These are phyloP conservation scores for Picocystis sp. DNA, from an alignment of 163 green algal species.

Conservation along the genomic window DNA sequence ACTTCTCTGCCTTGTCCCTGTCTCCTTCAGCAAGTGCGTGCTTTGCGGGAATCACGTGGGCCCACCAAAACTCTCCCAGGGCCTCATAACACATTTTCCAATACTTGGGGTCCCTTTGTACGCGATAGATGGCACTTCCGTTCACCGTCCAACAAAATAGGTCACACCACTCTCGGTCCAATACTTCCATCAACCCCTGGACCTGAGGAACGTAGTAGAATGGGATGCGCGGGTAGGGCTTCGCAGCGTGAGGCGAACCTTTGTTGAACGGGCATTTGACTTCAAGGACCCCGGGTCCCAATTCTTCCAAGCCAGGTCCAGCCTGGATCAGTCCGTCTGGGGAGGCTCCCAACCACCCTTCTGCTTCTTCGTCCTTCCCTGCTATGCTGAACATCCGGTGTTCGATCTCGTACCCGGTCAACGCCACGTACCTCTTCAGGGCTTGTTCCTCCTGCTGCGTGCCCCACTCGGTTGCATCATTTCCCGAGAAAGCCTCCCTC, in stretches of 20 bases:
- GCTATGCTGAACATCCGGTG: slow-evolving; percentile 9
- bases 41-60: slow-evolving; percentile 19
- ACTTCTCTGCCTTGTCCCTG: too few species aligned
- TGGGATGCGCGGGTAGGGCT: slow-evolving; percentile 20
- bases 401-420: too few species aligned
- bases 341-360: slow-evolving; percentile 48
- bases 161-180: slow-evolving; percentile 43
- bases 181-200: slow-evolving; percentile 54
- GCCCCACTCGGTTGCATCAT: slow-evolving; percentile 52
- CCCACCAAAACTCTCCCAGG: slow-evolving; percentile 49
- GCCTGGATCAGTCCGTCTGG: slow-evolving; percentile 43
- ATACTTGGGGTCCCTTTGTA: slow-evolving; percentile 30
- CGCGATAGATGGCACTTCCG: slow-evolving; percentile 20
- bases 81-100: slow-evolving; percentile 27
- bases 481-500: slow-evolving; percentile 34
- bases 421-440: slow-evolving; percentile 4
- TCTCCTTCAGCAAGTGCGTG: not conserved
- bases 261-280: slow-evolving; percentile 63
- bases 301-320: slow-evolving; percentile 1
- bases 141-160: slow-evolving; percentile 39
- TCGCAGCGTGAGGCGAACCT: slow-evolving; percentile 24
- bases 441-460: slow-evolving; percentile 12
- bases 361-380: slow-evolving; percentile 22
- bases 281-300: slow-evolving; percentile 40
- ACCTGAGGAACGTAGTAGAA: slow-evolving; percentile 61